phyloP scores from a whole-genome alignment of 345 rosid species.

The Melaleuca quinquenervia region DNA sequence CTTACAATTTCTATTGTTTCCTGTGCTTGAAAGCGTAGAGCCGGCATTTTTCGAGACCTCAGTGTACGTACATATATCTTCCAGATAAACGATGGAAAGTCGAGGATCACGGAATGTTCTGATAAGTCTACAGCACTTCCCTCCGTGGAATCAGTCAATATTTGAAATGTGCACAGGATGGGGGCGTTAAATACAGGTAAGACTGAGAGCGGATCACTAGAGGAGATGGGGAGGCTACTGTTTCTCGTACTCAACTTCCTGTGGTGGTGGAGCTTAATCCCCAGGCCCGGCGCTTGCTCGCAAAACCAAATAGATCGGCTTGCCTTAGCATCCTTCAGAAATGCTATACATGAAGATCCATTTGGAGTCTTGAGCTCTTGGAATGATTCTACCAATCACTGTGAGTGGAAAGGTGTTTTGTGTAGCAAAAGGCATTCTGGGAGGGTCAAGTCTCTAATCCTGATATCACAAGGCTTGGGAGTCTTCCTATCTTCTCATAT shows the following conservation, averaged over 20 bases:
- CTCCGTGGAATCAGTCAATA: background rate
- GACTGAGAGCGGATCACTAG: background rate
- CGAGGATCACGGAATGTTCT: background rate
- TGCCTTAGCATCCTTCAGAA: fast-evolving
- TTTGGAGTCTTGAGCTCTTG: background rate
- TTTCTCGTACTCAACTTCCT: background rate
- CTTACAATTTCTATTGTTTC: background rate
- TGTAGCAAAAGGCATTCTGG: background rate
- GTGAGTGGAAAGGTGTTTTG: background rate
- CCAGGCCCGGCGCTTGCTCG: fast-evolving
- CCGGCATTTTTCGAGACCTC: background rate
- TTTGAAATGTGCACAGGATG: background rate
- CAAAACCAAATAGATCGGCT: background rate
- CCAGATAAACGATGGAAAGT: background rate
- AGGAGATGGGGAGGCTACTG: fast-evolving
- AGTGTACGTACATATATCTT: background rate
- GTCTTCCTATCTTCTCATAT: background rate
- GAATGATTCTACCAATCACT: background rate
- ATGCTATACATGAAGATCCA: background rate
- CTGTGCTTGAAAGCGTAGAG: background rate
- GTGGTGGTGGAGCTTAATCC: background rate
- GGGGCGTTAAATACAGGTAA: background rate
- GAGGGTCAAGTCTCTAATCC: background rate
- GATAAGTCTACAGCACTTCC: background rate
- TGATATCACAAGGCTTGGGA: background rate